Percentiles rank a stretch among this genome's conserved stretches.
These are phyloP conservation scores for Beta lomatogona DNA, from an alignment of 179 eudicot species.

Conservation along the genomic window DNA sequence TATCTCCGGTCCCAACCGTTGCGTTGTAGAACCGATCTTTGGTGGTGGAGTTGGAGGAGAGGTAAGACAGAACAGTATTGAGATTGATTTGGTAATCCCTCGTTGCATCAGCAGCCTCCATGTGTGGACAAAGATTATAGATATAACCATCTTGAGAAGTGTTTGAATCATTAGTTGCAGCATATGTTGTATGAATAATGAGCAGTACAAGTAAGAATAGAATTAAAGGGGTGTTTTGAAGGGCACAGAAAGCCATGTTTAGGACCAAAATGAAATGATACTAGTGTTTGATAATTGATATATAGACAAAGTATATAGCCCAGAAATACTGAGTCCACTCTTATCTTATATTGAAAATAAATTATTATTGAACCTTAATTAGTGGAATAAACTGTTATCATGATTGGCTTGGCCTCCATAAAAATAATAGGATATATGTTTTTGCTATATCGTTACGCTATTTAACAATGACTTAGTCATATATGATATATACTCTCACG, in stretches of 20 bases:
- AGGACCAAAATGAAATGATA: background rate
- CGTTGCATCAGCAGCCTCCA: conserved; percentile 17
- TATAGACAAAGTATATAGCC: background rate
- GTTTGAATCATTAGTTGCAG: conserved; percentile 8
- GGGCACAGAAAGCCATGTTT: conserved; percentile 23
- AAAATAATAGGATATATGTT: background rate
- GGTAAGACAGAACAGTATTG: conserved; percentile 15
- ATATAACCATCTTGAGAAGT: conserved; percentile 16
- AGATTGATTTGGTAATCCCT: conserved; percentile 33
- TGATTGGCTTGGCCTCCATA: background rate
- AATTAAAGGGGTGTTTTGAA: background rate
- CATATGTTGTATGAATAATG: conserved; percentile 7
- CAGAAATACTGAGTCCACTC: background rate
- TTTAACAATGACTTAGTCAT: background rate
- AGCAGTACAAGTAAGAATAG: background rate
- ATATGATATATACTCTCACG: background rate
- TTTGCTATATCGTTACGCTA: conserved; percentile 1
- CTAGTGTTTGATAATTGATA: background rate
- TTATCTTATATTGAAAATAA: background rate
- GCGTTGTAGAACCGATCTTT: conserved; percentile 27
- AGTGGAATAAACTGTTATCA: background rate
- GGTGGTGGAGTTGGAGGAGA: conserved; percentile 26
- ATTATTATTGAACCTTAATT: background rate
- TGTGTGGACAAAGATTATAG: conserved; percentile 35
- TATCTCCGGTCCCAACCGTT: conserved; percentile 28